Evolutionary conservation across 805 yeast genomes (phyloP), one percentile per base, ranked within the genome.

Genomic region (Priceomyces medius): DNA sequence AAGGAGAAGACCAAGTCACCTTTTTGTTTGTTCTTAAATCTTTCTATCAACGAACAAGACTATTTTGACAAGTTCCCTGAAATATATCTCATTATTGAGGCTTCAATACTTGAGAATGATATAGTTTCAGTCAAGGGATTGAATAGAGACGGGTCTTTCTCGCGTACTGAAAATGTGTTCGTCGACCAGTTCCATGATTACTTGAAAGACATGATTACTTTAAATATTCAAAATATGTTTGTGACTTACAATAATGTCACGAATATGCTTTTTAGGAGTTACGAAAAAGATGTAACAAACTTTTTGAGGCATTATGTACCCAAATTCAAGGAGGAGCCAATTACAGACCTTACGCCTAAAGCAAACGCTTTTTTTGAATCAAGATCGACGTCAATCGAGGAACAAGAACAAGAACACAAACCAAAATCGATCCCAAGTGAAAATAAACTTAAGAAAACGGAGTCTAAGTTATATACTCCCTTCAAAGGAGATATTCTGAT

Each of bases 21-120:
- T 2, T 71, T 86, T 45, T 79, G 81, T 0, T 56, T 90, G 13
- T 79, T 85, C 46, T 67, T 90, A 47, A 89, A 88, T 54, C 59
- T 71, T 3, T 66, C 76, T 6, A 66, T 71, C 8, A 51, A 54
- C 9, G 45, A 47, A 26, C 53, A 29, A 41, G 60, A 2, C 32
- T 69, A 27, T 50, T 84, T 40, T 53, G 56, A 4, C 50, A 58
- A 13, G 51, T 71, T 54, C 38, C 51, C 53, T 29, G 55, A 63
- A 12, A 56, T 81, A 14, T 69, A 64, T 42, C 68, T 76, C 3
- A 79, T 79, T 0, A 53, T 82, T n/a, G 69, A 73, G 31, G 76
- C 79, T 0, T 62, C 64, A 23, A 67, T 74, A 33, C 46, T 61
- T 7, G 68, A 66, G 18, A 71, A 66, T 6, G 35, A 45, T 31